Evolutionary conservation across 2,329 filamentous ascomycete genomes (phyloP).

Genomic region (Aureobasidium pullulans): DNA sequence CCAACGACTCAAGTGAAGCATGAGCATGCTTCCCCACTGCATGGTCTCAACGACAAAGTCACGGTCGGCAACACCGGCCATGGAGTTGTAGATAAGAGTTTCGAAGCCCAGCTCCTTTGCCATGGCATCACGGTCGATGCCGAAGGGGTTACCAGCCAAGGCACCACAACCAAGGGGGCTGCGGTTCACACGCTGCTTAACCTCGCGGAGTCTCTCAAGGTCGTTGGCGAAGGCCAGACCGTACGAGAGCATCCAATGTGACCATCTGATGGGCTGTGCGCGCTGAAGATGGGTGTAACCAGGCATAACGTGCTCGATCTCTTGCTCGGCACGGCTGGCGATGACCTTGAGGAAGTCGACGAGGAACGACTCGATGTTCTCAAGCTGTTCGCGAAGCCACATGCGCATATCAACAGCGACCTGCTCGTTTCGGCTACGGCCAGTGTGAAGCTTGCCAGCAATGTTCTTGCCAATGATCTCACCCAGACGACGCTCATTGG

Average conservation of each 20-base stretch:
- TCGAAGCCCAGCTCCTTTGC: slow-evolving; percentile 76
- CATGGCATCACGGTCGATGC: slow-evolving; percentile 72
- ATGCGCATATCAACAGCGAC: slow-evolving; percentile 84
- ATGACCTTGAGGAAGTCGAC: slow-evolving; percentile 63
- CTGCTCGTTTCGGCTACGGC: slow-evolving; percentile 81
- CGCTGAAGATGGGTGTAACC: slow-evolving; percentile 85
- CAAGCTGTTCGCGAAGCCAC: slow-evolving; percentile 73
- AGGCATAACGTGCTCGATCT: slow-evolving; percentile 75
- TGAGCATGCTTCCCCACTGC: slow-evolving; percentile 71
- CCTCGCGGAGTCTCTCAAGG: slow-evolving; percentile 67
- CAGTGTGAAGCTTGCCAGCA: slow-evolving; percentile 85
- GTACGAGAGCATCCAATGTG: slow-evolving; percentile 73
- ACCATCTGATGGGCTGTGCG: slow-evolving; percentile 73
- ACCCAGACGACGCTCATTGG: slow-evolving; percentile 50
- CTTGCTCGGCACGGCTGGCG: slow-evolving; percentile 60
- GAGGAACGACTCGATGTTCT: slow-evolving; percentile 61
- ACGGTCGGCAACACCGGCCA: slow-evolving; percentile 67
- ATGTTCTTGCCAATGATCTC: slow-evolving; percentile 82
- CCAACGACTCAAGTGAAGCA: slow-evolving; percentile 73
- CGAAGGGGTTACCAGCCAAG: slow-evolving; percentile 74
- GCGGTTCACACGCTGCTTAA: slow-evolving; percentile 65
- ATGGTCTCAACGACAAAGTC: slow-evolving; percentile 79
- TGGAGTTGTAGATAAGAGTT: slow-evolving; percentile 65
- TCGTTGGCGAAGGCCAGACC: slow-evolving; percentile 65
- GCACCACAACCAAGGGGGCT: slow-evolving; percentile 67